Base-by-base conservation (phyloP, 73 alveolate genomes). In the Paramecium sonneborni region DNA sequence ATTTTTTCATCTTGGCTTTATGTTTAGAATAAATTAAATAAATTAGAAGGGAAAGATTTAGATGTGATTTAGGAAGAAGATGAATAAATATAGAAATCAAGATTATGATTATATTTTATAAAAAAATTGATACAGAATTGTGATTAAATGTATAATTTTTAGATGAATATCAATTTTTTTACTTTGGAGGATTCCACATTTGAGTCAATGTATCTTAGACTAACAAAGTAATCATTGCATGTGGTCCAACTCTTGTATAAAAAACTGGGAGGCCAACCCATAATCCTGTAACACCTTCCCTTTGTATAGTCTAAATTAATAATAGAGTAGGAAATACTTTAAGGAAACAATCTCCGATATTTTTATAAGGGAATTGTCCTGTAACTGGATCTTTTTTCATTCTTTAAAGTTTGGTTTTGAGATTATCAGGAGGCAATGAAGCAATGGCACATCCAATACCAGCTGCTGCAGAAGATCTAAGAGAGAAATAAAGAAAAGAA, bases 351-450 rank as follows among this genome's bases (percentile, higher is more conserved):
- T 96, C 98, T 26, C 35, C 84, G 20, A 96, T 85, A 10, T 92
- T 84, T 23, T 82, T 91, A 76, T 96, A 96, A 34, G 98, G 97
- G 35, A 82, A 41, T 8, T 88, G 85, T 26, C 98, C 98, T 38
- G 96, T 88, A 0, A 7, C 35, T 23, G 96, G 93, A 48, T 68
- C 93, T 52, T 68, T 70, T 30, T 70, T 93, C 97, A 95, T 95
- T 88, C 93, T 95, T 46, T 95, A 93, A 8, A 94, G 82, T 85
- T 96, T 96, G 7, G 97, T 95, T 62, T 96, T 96, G 10, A 93
- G 93, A 76, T 96, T 96, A 84, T 96, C 98, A n/a, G 96, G 96
- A 8, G 98, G 98, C 62, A 96, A 67, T 23, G 96, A 93, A 68
- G 88, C 87, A 2, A 93, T 43, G 8, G 97, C 92, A 58, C 97